Evolutionary conservation across 2,329 filamentous ascomycete species (phyloP).

Genomic region (Volutella citrinella): DNA sequence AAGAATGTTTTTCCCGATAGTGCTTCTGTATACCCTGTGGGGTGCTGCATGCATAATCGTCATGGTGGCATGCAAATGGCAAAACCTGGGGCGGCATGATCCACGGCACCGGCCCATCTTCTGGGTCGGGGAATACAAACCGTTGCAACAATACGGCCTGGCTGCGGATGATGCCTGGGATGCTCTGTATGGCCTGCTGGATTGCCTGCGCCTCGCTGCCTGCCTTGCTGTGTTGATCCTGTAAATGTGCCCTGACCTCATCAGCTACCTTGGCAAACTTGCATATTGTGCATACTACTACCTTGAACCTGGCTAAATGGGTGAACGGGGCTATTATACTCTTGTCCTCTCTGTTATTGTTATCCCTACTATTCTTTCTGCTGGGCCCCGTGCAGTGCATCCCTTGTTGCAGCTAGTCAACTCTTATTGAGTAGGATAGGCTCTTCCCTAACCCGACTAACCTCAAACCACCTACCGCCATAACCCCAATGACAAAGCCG

Average conservation of each 20-base stretch:
- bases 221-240: neutral
- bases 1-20: neutral
- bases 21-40: neutral
- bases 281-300: neutral
- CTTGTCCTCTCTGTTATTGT: too few species aligned
- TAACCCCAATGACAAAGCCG: too few species aligned
- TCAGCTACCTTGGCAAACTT: neutral
- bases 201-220: neutral
- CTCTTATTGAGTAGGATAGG: too few species aligned
- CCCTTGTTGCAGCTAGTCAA: conserved; percentile 6
- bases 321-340: neutral
- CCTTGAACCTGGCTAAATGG: neutral
- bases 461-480: too few species aligned
- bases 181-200: neutral
- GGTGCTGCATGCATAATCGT: neutral
- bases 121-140: neutral
- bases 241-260: neutral
- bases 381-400: too few species aligned
- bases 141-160: too few species aligned
- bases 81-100: neutral
- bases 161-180: neutral
- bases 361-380: too few species aligned
- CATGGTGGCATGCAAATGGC: too few species aligned
- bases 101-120: neutral
- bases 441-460: too few species aligned